Conservation (phyloP, 2,329 filamentous ascomycete species). For the Penicillium vulpinum region DNA sequence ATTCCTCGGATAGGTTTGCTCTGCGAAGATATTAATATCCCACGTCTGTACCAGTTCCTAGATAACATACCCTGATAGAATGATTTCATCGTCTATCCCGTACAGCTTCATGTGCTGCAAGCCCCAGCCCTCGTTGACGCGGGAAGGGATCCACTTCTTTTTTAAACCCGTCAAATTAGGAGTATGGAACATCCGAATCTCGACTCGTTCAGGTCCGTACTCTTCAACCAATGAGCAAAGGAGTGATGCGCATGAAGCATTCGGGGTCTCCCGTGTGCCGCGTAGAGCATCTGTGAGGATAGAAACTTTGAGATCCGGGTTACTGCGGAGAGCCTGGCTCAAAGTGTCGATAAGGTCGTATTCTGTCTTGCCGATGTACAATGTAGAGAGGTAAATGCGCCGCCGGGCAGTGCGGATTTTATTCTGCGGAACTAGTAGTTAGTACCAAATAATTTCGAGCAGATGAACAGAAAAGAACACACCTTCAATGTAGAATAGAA, state of each 20-base stretch:
- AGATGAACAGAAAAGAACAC: not conserved
- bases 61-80: constrained; percentile 73
- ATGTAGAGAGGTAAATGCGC: constrained; percentile 87
- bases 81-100: constrained; percentile 90
- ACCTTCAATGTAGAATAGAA: constrained; percentile 94
- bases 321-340: constrained; percentile 69
- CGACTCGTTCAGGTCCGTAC: constrained; percentile 80
- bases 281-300: constrained; percentile 89
- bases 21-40: constrained; percentile 36
- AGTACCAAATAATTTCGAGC: constrained; percentile 3
- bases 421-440: constrained; percentile 49
- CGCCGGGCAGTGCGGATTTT: constrained; percentile 79
- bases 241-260: constrained; percentile 83
- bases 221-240: constrained; percentile 79
- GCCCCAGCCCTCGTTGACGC: constrained; percentile 98
- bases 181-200: constrained; percentile 97
- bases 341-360: constrained; percentile 81
- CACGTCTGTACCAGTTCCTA: not conserved
- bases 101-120: constrained; percentile 99
- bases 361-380: constrained; percentile 95
- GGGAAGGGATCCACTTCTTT: constrained; percentile 79
- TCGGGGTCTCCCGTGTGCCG: constrained; percentile 85
- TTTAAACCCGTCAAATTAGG: constrained; percentile 86
- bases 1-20: constrained; percentile 88
- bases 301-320: constrained; percentile 76